These are phyloP conservation scores for Xanthoceras sorbifolium DNA, from an alignment of 345 rosid genomes.

Conservation along the genomic window DNA sequence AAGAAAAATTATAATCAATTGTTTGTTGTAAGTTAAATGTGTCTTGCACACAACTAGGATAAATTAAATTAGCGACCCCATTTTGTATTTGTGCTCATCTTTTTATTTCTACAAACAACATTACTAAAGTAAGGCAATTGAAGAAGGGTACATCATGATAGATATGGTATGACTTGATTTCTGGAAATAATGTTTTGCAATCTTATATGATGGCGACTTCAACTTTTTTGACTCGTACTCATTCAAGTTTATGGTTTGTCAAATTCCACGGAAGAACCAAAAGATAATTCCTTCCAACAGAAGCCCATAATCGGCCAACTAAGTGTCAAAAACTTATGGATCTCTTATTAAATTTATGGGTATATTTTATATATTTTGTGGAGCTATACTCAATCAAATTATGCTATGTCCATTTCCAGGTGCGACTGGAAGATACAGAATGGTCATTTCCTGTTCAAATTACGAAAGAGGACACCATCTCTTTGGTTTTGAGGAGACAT, in stretches of 20 bases:
- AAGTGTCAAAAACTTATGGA: not conserved
- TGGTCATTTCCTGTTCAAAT: constrained; percentile 95
- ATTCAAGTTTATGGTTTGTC: not conserved
- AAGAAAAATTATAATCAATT: not conserved
- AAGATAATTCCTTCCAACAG: not conserved
- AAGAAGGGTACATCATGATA: not conserved
- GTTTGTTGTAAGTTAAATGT: not conserved
- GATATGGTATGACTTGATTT: not conserved
- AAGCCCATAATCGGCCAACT: not conserved
- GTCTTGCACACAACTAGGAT: not conserved
- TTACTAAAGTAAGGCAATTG: not conserved
- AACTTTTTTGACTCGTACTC: not conserved
- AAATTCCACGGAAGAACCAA: not conserved
- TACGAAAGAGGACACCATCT: constrained; percentile 83
- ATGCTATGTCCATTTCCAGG: constrained; percentile 45
- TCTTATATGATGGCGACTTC: not conserved
- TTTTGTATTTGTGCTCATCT: not conserved
- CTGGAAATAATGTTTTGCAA: not conserved
- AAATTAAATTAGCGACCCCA: too few relatives aligned
- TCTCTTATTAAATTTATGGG: too few relatives aligned
- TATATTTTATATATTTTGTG: not conserved
- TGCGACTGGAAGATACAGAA: constrained; percentile 69
- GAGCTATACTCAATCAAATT: constrained; percentile 1
- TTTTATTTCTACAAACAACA: not conserved
- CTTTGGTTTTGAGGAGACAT: constrained; percentile 67